phyloP scores from a whole-genome alignment of 2,329 filamentous ascomycete genomes.

The Taxawa tesnikishii region DNA sequence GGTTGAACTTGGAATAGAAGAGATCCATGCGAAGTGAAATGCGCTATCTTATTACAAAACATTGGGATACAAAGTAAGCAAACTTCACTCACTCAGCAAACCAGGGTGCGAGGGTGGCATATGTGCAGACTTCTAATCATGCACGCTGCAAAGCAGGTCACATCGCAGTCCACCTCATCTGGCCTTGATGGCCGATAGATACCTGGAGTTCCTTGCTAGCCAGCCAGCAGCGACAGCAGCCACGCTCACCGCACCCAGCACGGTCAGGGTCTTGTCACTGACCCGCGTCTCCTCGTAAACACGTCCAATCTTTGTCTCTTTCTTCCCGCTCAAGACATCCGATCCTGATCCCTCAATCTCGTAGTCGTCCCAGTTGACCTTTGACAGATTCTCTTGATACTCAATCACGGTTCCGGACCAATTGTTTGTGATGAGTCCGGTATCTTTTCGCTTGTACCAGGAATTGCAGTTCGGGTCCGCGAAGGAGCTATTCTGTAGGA shows the following conservation, averaged over 20 bases:
- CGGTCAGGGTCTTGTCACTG: constrained; percentile 24
- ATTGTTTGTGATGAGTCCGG: constrained; percentile 45
- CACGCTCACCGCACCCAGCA: constrained; percentile 23
- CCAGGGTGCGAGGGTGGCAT: no score
- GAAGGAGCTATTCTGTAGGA: constrained; percentile 34
- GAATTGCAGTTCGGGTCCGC: constrained; percentile 41
- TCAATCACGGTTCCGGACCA: constrained; percentile 41
- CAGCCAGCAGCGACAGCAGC: constrained; percentile 23
- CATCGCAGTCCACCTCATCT: no score
- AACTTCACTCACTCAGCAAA: no score
- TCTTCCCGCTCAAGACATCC: constrained; percentile 20
- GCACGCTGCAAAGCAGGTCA: no score
- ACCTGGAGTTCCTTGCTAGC: constrained; percentile 9
- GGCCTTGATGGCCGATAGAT: no score
- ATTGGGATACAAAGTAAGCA: no score
- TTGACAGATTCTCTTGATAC: constrained; percentile 37
- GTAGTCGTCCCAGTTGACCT: constrained; percentile 34
- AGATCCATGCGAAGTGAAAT: no score
- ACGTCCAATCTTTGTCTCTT: constrained; percentile 25
- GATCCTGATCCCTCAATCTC: constrained; percentile 23
- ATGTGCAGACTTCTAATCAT: no score
- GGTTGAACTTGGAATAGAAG: no score
- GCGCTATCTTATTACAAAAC: no score
- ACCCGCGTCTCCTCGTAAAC: constrained; percentile 33
- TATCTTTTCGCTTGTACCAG: constrained; percentile 43